phyloP scores from a whole-genome alignment of 176 grass and related monocot genomes.

The Alloteropsis semialata region DNA sequence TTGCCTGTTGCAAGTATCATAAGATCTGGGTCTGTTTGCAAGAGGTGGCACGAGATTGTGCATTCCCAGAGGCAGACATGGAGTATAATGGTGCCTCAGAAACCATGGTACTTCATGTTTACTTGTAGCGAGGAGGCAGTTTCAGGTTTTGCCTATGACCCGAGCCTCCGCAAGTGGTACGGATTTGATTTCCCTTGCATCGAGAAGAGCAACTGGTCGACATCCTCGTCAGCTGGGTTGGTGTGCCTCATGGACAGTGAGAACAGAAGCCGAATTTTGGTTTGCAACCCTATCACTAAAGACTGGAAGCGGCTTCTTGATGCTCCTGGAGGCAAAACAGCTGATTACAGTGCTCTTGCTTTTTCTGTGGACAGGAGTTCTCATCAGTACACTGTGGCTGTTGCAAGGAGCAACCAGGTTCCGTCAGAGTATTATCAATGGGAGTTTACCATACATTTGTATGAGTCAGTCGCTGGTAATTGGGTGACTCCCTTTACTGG shows the following conservation, averaged over 20 bases:
- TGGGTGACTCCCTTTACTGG: constrained; percentile 64
- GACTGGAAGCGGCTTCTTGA: constrained; percentile 55
- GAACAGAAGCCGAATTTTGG: constrained; percentile 55
- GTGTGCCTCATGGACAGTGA: constrained; percentile 84
- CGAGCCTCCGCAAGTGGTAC: constrained; percentile 70
- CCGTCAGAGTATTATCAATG: constrained; percentile 62
- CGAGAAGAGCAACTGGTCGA: constrained; percentile 83
- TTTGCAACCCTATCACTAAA: constrained; percentile 86
- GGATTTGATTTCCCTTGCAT: constrained; percentile 83
- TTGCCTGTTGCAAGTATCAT: constrained; percentile 72
- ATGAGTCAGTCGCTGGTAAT: constrained; percentile 39
- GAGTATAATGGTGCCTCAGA: constrained; percentile 62
- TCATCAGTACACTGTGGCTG: constrained; percentile 59
- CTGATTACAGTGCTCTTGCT: constrained; percentile 75
- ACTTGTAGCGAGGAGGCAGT: constrained; percentile 65
- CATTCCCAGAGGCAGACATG: constrained; percentile 40
- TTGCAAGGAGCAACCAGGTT: constrained; percentile 72
- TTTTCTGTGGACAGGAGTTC: constrained; percentile 49
- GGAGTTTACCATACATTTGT: constrained; percentile 71
- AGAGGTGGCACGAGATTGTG: constrained; percentile 73
- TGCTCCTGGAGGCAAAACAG: constrained; percentile 52
- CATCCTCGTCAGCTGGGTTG: constrained; percentile 69
- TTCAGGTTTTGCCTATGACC: constrained; percentile 60
- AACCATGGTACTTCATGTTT: constrained; percentile 98
- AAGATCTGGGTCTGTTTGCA: constrained; percentile 77